phyloP scores from a whole-genome alignment of 148 eudicot species.

The Beta vulgaris region DNA sequence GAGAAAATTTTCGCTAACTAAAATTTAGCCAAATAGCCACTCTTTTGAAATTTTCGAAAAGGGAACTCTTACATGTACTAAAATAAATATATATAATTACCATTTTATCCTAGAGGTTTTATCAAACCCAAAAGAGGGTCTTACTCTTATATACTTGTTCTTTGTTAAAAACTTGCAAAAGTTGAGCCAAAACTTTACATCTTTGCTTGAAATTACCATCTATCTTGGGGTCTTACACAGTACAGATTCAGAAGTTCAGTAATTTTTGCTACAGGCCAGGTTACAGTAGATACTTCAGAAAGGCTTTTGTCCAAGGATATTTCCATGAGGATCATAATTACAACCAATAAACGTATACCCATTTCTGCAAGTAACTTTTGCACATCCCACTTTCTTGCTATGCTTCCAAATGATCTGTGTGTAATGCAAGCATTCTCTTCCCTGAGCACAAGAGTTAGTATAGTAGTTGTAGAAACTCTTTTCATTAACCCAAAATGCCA shows the following conservation, averaged over 20 bases:
- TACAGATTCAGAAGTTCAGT: no score
- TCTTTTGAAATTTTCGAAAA: no score
- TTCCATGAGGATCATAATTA: constrained; percentile 40
- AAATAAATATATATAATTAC: no score
- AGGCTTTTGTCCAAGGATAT: constrained; percentile 35
- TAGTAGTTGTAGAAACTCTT: constrained; percentile 25
- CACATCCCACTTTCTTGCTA: constrained; percentile 35
- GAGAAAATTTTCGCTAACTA: no score
- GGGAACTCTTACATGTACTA: no score
- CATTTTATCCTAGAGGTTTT: no score
- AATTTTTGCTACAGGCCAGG: background rate
- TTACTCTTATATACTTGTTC: no score
- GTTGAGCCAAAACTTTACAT: no score
- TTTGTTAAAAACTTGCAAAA: no score
- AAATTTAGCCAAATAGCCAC: no score
- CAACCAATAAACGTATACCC: constrained; percentile 35
- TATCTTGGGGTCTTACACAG: background rate
- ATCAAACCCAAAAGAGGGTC: no score
- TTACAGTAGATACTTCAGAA: constrained; percentile 2
- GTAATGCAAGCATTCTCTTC: constrained; percentile 34
- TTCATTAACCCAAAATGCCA: constrained; percentile 30
- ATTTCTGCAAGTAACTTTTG: constrained; percentile 29
- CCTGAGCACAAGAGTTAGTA: constrained; percentile 23
- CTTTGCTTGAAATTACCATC: background rate
- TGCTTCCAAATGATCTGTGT: constrained; percentile 38